Percentiles rank a stretch among this genome's conserved stretches.
Evolutionary conservation across 2,329 filamentous ascomycete species (phyloP).

Genomic region (Penicillium sclerotigenum): DNA sequence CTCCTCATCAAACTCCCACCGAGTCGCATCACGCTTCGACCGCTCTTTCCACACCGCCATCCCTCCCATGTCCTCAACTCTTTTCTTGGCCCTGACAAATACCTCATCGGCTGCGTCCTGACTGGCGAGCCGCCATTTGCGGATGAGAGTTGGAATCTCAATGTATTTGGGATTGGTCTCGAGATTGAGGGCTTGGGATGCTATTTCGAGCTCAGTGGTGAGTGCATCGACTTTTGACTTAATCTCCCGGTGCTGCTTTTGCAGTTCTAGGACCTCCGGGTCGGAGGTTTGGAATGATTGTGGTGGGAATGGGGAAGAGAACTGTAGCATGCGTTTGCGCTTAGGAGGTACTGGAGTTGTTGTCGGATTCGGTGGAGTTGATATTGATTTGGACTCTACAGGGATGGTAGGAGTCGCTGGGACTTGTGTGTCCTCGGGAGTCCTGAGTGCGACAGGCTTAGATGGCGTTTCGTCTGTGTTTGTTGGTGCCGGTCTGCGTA

Average conservation of each 20-base stretch:
- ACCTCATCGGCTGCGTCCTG: constrained; percentile 66
- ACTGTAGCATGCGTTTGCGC: constrained; percentile 7
- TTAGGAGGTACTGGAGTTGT: constrained; percentile 1
- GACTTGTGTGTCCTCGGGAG: background rate
- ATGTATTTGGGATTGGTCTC: constrained; percentile 47
- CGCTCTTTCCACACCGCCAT: constrained; percentile 55
- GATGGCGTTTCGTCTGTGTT: constrained; percentile 9
- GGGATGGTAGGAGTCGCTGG: background rate
- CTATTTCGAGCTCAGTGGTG: constrained; percentile 47
- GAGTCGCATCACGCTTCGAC: constrained; percentile 46
- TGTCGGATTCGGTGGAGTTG: background rate
- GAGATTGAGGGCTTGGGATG: constrained; percentile 54
- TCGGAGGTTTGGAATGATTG: constrained; percentile 18
- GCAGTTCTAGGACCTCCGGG: constrained; percentile 30
- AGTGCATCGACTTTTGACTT: constrained; percentile 32
- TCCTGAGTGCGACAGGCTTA: constrained; percentile 2
- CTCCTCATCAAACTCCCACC: constrained; percentile 35
- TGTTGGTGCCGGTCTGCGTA: constrained; percentile 46
- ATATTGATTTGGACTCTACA: background rate
- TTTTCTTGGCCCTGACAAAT: constrained; percentile 58
- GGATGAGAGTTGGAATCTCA: constrained; percentile 56
- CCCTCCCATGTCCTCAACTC: constrained; percentile 62
- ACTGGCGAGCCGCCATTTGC: constrained; percentile 60
- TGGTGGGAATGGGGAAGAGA: constrained; percentile 7
- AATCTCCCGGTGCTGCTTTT: constrained; percentile 37